Evolutionary conservation across 2,329 filamentous ascomycete genomes (phyloP).

Genomic region (Bipolaris sorokiniana): DNA sequence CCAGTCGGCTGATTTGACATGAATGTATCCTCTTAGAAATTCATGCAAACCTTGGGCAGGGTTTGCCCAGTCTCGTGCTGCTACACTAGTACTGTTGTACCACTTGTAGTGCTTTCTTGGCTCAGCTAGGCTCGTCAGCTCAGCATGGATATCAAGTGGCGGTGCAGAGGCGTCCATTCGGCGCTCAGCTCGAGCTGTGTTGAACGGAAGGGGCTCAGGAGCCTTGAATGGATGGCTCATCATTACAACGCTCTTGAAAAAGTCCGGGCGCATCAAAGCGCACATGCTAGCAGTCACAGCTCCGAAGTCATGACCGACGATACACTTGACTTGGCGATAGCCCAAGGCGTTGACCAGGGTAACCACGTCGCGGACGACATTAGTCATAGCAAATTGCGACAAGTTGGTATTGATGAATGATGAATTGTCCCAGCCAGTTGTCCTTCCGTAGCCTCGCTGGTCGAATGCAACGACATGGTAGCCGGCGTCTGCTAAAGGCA

Average conservation of each 20-base stretch:
- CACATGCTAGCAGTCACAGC: conserved; percentile 65
- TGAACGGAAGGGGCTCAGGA: conserved; percentile 57
- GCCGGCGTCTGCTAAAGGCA: conserved; percentile 62
- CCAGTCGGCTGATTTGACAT: conserved; percentile 71
- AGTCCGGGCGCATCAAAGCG: conserved; percentile 67
- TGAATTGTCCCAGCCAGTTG: conserved; percentile 64
- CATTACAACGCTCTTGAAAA: conserved; percentile 67
- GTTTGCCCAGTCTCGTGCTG: conserved; percentile 56
- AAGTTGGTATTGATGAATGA: conserved; percentile 61
- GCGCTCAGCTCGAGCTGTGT: conserved; percentile 47
- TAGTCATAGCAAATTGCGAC: conserved; percentile 62
- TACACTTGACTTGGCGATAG: conserved; percentile 62
- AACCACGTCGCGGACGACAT: conserved; percentile 67
- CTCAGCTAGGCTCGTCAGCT: conserved; percentile 60
- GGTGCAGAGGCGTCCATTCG: conserved; percentile 16
- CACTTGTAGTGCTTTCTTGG: conserved; percentile 73
- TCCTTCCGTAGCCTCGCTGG: conserved; percentile 71
- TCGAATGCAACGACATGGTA: conserved; percentile 72
- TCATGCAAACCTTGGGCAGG: conserved; percentile 60
- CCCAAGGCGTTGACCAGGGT: conserved; percentile 67
- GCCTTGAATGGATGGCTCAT: conserved; percentile 71
- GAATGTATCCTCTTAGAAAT: conserved; percentile 71
- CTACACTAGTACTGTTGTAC: conserved; percentile 63
- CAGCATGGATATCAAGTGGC: conserved; percentile 59
- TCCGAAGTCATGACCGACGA: conserved; percentile 72